Conservation (phyloP, 2,329 filamentous ascomycete species). For the Gremmenia infestans region DNA sequence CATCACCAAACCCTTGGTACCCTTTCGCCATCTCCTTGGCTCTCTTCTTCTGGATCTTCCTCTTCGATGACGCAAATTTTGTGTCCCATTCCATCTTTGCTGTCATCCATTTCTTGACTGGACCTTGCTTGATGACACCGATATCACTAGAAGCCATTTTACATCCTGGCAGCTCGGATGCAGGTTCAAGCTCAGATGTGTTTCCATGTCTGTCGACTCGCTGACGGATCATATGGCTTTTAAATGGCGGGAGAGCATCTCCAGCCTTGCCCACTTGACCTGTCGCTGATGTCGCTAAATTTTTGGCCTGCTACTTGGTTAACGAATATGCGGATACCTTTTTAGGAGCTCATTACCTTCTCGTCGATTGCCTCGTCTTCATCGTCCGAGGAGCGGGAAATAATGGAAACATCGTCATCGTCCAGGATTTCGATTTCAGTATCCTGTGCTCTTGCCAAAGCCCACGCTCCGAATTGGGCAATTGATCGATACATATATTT, state of each 20-base stretch:
- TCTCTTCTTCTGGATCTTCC: slow-evolving; percentile 67
- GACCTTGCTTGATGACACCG: slow-evolving; percentile 73
- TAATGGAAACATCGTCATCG: slow-evolving; percentile 71
- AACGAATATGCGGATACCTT: neutral
- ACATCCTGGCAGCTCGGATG: slow-evolving; percentile 61
- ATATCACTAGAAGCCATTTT: slow-evolving; percentile 59
- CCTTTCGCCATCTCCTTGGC: slow-evolving; percentile 68
- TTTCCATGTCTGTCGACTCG: slow-evolving; percentile 73
- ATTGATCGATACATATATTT: slow-evolving; percentile 94
- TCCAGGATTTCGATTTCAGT: slow-evolving; percentile 75
- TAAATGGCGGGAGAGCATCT: slow-evolving; percentile 74
- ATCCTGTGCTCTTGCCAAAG: slow-evolving; percentile 75
- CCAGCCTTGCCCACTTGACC: slow-evolving; percentile 74
- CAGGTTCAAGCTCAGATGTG: slow-evolving; percentile 61
- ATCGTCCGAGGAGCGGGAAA: slow-evolving; percentile 54
- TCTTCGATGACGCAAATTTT: slow-evolving; percentile 64
- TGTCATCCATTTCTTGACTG: slow-evolving; percentile 77
- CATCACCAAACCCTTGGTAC: slow-evolving; percentile 63
- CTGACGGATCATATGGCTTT: slow-evolving; percentile 87
- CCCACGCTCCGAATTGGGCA: slow-evolving; percentile 91
- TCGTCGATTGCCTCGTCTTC: slow-evolving; percentile 27
- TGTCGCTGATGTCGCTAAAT: slow-evolving; percentile 7
- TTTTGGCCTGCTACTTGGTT: slow-evolving; percentile 2
- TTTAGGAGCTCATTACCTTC: slow-evolving; percentile 18
- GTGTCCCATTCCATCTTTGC: slow-evolving; percentile 69